Conservation (phyloP, 257 asterid species). For the Fraxinus cuspidata region DNA sequence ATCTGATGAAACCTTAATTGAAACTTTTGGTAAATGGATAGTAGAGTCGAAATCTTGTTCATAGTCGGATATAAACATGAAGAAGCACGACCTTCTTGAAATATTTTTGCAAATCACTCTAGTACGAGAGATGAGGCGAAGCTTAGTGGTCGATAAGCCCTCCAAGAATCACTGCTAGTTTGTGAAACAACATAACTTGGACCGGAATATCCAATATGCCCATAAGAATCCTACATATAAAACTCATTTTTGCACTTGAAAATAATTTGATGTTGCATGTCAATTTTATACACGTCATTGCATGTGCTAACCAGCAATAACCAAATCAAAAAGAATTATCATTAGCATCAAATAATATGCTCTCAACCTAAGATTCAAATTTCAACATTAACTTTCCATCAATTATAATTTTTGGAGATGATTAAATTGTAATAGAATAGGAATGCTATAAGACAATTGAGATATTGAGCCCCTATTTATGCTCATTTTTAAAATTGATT, state of each 20-base stretch:
- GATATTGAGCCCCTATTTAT: neutral
- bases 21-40: neutral
- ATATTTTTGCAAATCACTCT: too few relatives aligned
- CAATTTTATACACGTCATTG: neutral
- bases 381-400: neutral
- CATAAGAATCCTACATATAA: neutral
- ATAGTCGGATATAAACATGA: neutral
- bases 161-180: neutral
- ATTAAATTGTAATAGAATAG: neutral
- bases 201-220: constrained; percentile 4
- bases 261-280: neutral
- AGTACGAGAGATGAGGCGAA: neutral
- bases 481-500: too few relatives aligned
- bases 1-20: neutral
- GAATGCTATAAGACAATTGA: neutral
- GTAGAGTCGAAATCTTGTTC: neutral
- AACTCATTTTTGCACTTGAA: constrained; percentile 4
- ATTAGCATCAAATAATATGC: constrained; percentile 1
- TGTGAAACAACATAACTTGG: neutral
- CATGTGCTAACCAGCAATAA: neutral
- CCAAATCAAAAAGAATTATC: neutral
- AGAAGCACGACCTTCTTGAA: too few relatives aligned
- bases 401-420: too few relatives aligned
- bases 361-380: neutral
- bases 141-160: neutral